These are phyloP conservation scores for Claviceps fusiformis DNA, from an alignment of 2,329 filamentous ascomycete genomes.

Conservation along the genomic window DNA sequence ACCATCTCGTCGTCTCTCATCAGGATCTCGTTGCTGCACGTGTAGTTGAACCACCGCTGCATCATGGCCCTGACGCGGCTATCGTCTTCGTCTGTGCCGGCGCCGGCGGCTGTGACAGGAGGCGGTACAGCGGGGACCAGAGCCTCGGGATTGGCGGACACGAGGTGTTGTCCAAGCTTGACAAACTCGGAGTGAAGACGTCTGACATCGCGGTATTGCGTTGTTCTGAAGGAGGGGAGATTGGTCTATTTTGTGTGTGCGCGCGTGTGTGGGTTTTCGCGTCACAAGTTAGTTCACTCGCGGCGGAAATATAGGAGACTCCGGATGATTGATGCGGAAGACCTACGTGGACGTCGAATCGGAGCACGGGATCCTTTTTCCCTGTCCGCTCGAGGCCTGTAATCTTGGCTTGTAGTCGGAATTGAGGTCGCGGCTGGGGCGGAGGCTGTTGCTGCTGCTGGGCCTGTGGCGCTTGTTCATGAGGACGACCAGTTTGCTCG, in stretches of 20 bases:
- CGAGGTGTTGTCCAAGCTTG: slow-evolving; percentile 90
- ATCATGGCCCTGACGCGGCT: slow-evolving; percentile 73
- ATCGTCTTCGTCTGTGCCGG: slow-evolving; percentile 94
- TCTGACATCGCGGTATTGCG: slow-evolving; percentile 93
- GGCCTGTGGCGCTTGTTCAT: slow-evolving; percentile 18
- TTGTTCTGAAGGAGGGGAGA: slow-evolving; percentile 93
- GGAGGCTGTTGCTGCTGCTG: slow-evolving; percentile 38
- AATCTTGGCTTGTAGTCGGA: slow-evolving; percentile 87
- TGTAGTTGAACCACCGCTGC: slow-evolving; percentile 89
- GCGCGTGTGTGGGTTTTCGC: too few relatives aligned
- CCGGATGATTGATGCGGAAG: neutral
- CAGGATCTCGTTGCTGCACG: slow-evolving; percentile 82
- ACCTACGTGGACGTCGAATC: slow-evolving; percentile 88
- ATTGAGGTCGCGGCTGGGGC: slow-evolving; percentile 48
- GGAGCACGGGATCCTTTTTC: slow-evolving; percentile 86
- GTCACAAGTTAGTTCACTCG: neutral
- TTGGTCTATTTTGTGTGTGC: slow-evolving; percentile 55
- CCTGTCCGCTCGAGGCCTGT: slow-evolving; percentile 85
- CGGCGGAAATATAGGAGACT: neutral
- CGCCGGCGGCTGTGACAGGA: slow-evolving; percentile 85
- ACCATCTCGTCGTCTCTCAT: slow-evolving; percentile 96
- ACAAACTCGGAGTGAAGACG: slow-evolving; percentile 91
- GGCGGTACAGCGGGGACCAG: slow-evolving; percentile 89
- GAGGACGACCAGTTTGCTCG: slow-evolving; percentile 8
- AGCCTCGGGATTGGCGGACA: slow-evolving; percentile 94